phyloP scores from a whole-genome alignment of 108 stramenopile genomes.

The Ochromonas danica region DNA sequence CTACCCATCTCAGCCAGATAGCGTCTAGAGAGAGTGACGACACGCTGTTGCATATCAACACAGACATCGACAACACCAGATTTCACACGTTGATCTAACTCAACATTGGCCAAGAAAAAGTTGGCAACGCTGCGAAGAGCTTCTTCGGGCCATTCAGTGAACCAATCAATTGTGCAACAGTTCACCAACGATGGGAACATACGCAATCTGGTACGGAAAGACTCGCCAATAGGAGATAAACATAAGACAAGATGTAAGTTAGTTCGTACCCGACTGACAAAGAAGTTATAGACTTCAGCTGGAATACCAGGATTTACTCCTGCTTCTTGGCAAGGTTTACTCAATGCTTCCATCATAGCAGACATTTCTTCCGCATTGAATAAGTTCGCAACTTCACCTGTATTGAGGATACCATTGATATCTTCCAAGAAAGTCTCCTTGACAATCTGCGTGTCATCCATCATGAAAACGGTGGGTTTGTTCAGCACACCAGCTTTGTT shows the following conservation, averaged over 20 bases:
- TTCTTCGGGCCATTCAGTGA: constrained; percentile 67
- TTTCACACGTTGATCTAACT: constrained; percentile 46
- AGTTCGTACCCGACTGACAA: constrained; percentile 55
- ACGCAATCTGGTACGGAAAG: constrained; percentile 62
- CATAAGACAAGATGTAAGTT: constrained; percentile 66
- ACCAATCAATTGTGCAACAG: constrained; percentile 74
- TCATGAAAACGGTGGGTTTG: constrained; percentile 62
- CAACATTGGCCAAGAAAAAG: constrained; percentile 54
- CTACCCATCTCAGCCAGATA: constrained; percentile 60
- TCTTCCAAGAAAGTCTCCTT: constrained; percentile 65
- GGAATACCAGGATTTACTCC: constrained; percentile 48
- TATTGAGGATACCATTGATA: constrained; percentile 67
- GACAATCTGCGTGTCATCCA: constrained; percentile 66
- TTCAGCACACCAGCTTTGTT: constrained; percentile 55
- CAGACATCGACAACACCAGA: constrained; percentile 61
- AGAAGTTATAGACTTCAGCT: constrained; percentile 58
- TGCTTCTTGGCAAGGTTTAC: constrained; percentile 41
- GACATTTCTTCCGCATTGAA: constrained; percentile 59
- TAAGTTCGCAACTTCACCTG: constrained; percentile 67
- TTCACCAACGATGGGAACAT: constrained; percentile 69
- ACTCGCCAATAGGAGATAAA: constrained; percentile 64
- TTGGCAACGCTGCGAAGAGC: constrained; percentile 62
- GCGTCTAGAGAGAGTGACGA: constrained; percentile 42
- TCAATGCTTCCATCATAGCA: constrained; percentile 40
- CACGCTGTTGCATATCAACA: constrained; percentile 63